phyloP scores from a whole-genome alignment of 768 basidiomycete genomes.

The Phylloporus sp. region DNA sequence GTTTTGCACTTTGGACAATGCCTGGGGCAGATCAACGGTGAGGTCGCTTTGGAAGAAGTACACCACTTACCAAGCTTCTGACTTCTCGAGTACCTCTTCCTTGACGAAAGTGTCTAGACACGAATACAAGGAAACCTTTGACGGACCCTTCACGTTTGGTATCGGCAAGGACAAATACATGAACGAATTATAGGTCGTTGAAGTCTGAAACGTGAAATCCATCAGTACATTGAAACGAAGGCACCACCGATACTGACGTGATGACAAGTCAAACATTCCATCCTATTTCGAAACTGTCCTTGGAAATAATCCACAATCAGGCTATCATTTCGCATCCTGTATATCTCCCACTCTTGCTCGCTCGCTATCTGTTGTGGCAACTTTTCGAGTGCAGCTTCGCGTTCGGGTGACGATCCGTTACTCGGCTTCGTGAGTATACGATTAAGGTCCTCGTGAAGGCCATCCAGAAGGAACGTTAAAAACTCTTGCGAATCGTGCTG shows the following conservation, averaged over 20 bases:
- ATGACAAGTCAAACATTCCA: slow-evolving; percentile 87
- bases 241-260: slow-evolving; percentile 49
- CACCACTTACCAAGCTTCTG: slow-evolving; percentile 80
- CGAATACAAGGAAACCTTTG: slow-evolving; percentile 63
- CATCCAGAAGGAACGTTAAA: slow-evolving; percentile 88
- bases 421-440: slow-evolving; percentile 70
- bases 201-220: slow-evolving; percentile 54
- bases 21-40: slow-evolving; percentile 41
- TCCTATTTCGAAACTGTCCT: slow-evolving; percentile 87
- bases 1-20: slow-evolving; percentile 93
- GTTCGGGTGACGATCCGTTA: slow-evolving; percentile 61
- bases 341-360: slow-evolving; percentile 89
- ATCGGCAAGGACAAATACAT: slow-evolving; percentile 93
- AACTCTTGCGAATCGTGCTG: slow-evolving; percentile 99
- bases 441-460: slow-evolving; percentile 85
- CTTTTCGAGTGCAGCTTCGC: slow-evolving; percentile 84
- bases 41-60: neutral
- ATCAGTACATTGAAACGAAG: slow-evolving; percentile 10
- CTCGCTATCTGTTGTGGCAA: slow-evolving; percentile 84
- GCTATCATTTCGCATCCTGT: slow-evolving; percentile 86
- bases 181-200: slow-evolving; percentile 95
- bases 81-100: slow-evolving; percentile 85
- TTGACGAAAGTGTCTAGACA: slow-evolving; percentile 90
- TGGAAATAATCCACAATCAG: slow-evolving; percentile 97
- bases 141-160: slow-evolving; percentile 53